Evolutionary conservation across 495 filamentous ascomycete species (phyloP), one percentile per base, ranked within the genome.

Genomic region (Penicillium nucicola): DNA sequence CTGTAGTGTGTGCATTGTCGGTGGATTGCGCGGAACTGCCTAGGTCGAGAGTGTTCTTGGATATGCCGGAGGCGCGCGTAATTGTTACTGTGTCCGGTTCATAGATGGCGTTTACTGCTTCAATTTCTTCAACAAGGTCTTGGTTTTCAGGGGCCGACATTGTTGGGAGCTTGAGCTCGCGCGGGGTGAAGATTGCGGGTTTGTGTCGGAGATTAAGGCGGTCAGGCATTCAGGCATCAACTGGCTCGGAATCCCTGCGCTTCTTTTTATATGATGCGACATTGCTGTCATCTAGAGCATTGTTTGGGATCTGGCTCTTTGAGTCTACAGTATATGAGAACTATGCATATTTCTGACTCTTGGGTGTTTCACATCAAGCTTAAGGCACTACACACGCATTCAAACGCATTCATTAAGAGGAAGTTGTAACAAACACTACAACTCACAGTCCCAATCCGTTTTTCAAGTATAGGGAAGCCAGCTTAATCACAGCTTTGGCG

Each of bases 61-160:
- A 65, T 45, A 66, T 72, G 56, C 14, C 18, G 57, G 35, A 17
- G 79, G 78, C 47, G 13, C 65, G 68, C 55, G 55, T 66, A 17
- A 75, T 44, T 6, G 65, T 57, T 18, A 96, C 70, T 5, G 87
- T 88, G 34, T 76, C 69, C 13, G 82, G 78, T 18, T 85, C 88
- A 70, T 95, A 98, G 56, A 98, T 98, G 17, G 92, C 89, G 66
- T 93, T 96, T 53, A 98, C 88, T 42, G 89, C 90, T 60, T 87
- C 85, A 13, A 92, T 73, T 70, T 98, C 93, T 70, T 97, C 89
- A 33, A 62, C 64, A 18, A 96, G 83, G 30, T 92, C 89, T 42
- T 54, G 53, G 30, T 76, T 91, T 74, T 49, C 46, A 40, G 8
- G 70, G 45, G 34, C 51, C 35, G 57, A 58, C 62, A 65, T 65